Evolutionary conservation across 768 basidiomycete genomes (phyloP).

Genomic region (Russula olivacea): DNA sequence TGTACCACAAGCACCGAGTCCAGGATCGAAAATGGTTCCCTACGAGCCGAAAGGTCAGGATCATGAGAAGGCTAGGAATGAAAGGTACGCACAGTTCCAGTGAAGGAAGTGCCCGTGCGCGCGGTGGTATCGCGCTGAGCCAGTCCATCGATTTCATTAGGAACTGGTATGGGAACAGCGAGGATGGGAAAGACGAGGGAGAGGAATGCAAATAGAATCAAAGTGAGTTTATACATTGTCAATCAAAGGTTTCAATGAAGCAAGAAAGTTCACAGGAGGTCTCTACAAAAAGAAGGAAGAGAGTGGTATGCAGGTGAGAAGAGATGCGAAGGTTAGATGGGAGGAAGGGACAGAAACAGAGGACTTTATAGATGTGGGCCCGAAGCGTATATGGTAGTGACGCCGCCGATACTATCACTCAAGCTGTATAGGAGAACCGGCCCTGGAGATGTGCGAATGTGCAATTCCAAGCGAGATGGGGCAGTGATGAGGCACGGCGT

Average conservation of each 20-base stretch:
- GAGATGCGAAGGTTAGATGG: constrained; percentile 25
- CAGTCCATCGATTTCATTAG: constrained; percentile 27
- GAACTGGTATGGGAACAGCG: constrained; percentile 43
- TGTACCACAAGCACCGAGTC: constrained; percentile 2
- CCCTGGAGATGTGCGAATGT: too few species aligned
- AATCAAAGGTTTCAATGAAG: neutral
- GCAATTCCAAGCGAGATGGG: too few species aligned
- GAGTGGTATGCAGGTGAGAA: constrained; percentile 18
- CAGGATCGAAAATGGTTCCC: constrained; percentile 18
- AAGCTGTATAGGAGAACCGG: too few species aligned
- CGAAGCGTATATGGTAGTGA: constrained; percentile 7
- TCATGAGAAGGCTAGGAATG: neutral
- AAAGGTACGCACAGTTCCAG: constrained; percentile 46
- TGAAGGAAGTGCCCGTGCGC: too few species aligned
- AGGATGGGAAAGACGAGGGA: constrained; percentile 38
- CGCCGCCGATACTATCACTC: too few species aligned
- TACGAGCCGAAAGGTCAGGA: constrained; percentile 8
- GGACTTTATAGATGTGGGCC: constrained; percentile 20
- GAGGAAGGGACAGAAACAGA: constrained; percentile 1
- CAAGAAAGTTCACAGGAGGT: neutral
- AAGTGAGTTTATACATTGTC: constrained; percentile 38
- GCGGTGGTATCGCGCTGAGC: constrained; percentile 44
- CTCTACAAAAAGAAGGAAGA: too few species aligned
- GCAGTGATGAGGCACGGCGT: too few species aligned
- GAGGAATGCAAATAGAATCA: constrained; percentile 37